Conservation (phyloP, 805 yeast genomes). For the Isabelozyma rhagii region DNA sequence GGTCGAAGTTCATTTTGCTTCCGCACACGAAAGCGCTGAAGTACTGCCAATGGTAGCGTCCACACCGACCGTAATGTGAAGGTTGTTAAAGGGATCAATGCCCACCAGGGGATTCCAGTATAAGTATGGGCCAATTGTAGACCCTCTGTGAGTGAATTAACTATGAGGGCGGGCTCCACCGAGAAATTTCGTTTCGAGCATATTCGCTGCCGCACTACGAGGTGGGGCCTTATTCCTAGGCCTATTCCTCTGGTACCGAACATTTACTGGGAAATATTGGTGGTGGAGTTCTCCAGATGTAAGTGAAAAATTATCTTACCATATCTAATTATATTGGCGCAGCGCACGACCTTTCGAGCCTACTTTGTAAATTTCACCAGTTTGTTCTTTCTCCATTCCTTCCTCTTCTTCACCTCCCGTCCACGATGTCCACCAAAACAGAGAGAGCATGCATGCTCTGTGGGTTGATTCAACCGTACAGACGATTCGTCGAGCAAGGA, state of each 20-base stretch:
- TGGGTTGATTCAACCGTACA: constrained; percentile 82
- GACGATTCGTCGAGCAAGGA: constrained; percentile 72
- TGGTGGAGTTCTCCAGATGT: background rate
- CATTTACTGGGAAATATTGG: background rate
- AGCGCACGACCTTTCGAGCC: background rate
- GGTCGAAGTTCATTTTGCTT: constrained; percentile 74
- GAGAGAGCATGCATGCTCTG: constrained; percentile 98
- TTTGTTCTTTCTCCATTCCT: too few relatives aligned
- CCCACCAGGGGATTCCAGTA: constrained; percentile 81
- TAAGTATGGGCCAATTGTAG: constrained; percentile 49
- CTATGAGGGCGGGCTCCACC: constrained; percentile 28
- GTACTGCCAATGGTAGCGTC: constrained; percentile 76
- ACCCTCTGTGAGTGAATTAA: constrained; percentile 30
- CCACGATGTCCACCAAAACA: constrained; percentile 50
- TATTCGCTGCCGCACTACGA: background rate
- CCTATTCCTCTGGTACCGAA: background rate
- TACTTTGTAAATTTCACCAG: too few relatives aligned
- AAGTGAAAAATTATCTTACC: background rate
- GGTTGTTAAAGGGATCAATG: constrained; percentile 71
- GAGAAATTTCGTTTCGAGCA: constrained; percentile 17
- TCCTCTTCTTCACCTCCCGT: background rate
- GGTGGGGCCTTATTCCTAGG: background rate
- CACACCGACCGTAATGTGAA: constrained; percentile 58
- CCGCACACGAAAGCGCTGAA: constrained; percentile 65
- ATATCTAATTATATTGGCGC: background rate